Conservation (phyloP, 139 green algal genomes). For the Closterium sp. region DNA sequence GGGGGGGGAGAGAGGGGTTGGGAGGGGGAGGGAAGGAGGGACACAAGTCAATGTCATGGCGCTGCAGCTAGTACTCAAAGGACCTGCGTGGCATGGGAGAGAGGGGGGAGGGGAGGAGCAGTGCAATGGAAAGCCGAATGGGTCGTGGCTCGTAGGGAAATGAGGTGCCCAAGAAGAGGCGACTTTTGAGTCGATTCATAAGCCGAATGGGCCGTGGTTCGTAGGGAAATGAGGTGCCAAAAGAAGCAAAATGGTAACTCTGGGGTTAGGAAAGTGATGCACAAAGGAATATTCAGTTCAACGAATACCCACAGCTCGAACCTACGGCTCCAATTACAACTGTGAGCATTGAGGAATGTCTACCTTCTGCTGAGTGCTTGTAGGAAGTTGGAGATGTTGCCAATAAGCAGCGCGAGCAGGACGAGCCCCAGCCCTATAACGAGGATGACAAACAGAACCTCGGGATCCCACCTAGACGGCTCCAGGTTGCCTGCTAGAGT, state of each 20-base stretch:
- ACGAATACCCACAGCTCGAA: too few relatives aligned
- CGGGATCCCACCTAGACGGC: slow-evolving; percentile 2
- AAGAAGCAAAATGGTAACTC: too few relatives aligned
- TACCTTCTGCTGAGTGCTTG: slow-evolving; percentile 21
- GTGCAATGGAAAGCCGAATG: not conserved
- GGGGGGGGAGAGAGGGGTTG: not conserved
- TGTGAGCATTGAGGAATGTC: too few relatives aligned
- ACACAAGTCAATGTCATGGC: not conserved
- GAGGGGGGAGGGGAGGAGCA: not conserved
- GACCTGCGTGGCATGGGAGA: not conserved
- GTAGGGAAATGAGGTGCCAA: too few relatives aligned
- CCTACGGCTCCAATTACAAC: too few relatives aligned
- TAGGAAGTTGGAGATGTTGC: slow-evolving; percentile 50
- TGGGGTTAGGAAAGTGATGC: too few relatives aligned
- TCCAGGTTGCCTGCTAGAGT: slow-evolving; percentile 20
- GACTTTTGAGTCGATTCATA: too few relatives aligned
- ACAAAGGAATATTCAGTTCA: too few relatives aligned
- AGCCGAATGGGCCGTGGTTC: too few relatives aligned
- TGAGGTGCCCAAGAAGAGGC: too few relatives aligned
- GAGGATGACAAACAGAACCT: slow-evolving; percentile 31
- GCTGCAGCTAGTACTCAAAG: too few relatives aligned
- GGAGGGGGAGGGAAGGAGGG: not conserved
- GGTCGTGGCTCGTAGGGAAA: too few relatives aligned
- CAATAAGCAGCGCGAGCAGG: slow-evolving; percentile 44
- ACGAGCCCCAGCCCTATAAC: slow-evolving; percentile 27